A percentile compares a stretch with the other conserved stretches of the same genome.
Evolutionary conservation across 352 stramenopile species (phyloP).

Genomic region (Thalassiosira hispida): DNA sequence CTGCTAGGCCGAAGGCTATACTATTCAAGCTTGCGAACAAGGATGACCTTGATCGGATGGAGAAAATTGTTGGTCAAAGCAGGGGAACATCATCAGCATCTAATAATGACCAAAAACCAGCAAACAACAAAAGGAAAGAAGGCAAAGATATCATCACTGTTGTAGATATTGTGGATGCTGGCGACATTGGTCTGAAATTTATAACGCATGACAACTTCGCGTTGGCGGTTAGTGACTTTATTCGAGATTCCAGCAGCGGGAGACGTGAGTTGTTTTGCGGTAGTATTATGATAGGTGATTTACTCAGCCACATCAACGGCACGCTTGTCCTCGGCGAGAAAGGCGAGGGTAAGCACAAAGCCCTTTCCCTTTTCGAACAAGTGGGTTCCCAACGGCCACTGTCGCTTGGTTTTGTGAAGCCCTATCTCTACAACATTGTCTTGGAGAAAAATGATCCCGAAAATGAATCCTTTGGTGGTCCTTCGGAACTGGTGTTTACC

Average conservation of each 20-base stretch:
- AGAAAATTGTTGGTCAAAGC: constrained; percentile 58
- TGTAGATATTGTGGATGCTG: constrained; percentile 49
- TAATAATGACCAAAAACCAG: constrained; percentile 19
- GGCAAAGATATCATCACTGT: constrained; percentile 19
- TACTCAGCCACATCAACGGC: constrained; percentile 79
- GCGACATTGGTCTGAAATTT: constrained; percentile 80
- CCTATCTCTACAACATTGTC: constrained; percentile 60
- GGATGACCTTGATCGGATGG: constrained; percentile 68
- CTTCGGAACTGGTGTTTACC: constrained; percentile 39
- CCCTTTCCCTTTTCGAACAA: constrained; percentile 65
- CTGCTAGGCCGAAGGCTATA: constrained; percentile 81
- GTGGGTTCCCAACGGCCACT: constrained; percentile 64
- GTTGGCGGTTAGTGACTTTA: constrained; percentile 66
- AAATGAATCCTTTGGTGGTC: constrained; percentile 37
- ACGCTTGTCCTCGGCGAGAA: constrained; percentile 68
- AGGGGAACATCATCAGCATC: constrained; percentile 5
- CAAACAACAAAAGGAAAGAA: constrained; percentile 13
- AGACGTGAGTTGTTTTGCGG: too few species aligned
- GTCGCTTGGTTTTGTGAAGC: constrained; percentile 67
- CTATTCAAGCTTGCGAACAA: constrained; percentile 73
- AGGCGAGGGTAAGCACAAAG: constrained; percentile 55
- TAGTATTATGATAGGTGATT: constrained; percentile 59
- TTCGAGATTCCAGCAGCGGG: constrained; percentile 50
- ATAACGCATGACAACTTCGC: constrained; percentile 63
- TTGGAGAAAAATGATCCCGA: constrained; percentile 45